Conservation (phyloP, 768 basidiomycete species). For the Gelatoporia subvermispora region DNA sequence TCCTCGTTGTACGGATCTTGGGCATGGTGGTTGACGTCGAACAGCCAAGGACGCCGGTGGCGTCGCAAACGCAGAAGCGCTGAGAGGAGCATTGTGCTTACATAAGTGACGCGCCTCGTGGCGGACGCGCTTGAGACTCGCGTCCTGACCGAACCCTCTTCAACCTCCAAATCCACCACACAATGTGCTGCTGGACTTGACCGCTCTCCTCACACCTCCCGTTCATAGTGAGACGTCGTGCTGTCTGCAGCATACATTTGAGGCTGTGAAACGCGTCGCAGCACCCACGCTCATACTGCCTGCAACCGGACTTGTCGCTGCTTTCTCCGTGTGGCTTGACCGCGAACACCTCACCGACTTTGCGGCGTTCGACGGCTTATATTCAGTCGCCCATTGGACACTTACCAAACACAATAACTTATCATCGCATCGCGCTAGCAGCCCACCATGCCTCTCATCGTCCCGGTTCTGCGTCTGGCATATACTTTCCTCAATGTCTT, state of each 20-base stretch:
- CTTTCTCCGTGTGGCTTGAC: too few relatives aligned
- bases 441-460: slow-evolving; percentile 58
- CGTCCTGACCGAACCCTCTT: slow-evolving; percentile 9
- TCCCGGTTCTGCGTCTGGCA: slow-evolving; percentile 59
- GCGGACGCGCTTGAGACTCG: slow-evolving; percentile 12
- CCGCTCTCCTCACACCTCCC: slow-evolving; percentile 2
- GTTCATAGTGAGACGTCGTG: not conserved
- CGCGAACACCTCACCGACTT: too few relatives aligned
- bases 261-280: too few relatives aligned
- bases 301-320: not conserved
- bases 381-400: too few relatives aligned
- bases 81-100: not conserved
- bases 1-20: slow-evolving; percentile 87
- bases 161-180: slow-evolving; percentile 1
- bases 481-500: slow-evolving; percentile 78
- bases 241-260: not conserved
- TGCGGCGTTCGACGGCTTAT: too few relatives aligned
- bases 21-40: slow-evolving; percentile 55
- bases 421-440: not conserved
- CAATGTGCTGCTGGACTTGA: slow-evolving; percentile 1
- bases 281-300: slow-evolving; percentile 2
- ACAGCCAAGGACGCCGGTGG: slow-evolving; percentile 1
- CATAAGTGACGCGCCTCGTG: slow-evolving; percentile 6
- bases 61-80: slow-evolving; percentile 6
- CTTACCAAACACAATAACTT: too few relatives aligned